Percentiles rank a stretch among this genome's conserved stretches.
Evolutionary conservation across 129 eudicot genomes (phyloP).

Genomic region (Dittrichia graveolens): DNA sequence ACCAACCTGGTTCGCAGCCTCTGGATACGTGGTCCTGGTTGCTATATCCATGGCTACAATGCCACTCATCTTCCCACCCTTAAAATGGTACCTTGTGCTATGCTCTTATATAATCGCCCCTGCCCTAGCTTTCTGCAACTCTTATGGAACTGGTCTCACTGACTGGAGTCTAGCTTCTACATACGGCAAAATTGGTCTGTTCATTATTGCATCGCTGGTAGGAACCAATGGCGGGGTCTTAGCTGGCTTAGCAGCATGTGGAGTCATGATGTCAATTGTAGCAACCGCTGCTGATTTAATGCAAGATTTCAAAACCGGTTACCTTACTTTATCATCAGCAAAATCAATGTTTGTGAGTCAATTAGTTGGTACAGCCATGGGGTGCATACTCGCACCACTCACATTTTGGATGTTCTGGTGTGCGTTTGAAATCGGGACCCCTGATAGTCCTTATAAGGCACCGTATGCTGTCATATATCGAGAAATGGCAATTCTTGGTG

Average conservation of each 20-base stretch:
- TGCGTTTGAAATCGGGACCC: conserved; percentile 84
- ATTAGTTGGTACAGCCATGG: conserved; percentile 85
- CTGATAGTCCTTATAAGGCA: conserved; percentile 91
- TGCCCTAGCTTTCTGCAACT: conserved; percentile 94
- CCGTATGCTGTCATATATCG: conserved; percentile 88
- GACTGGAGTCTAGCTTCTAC: conserved; percentile 95
- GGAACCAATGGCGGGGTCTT: conserved; percentile 78
- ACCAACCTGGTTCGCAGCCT: conserved; percentile 77
- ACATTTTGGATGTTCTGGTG: conserved; percentile 86
- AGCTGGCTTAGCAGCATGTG: conserved; percentile 88
- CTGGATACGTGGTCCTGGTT: conserved; percentile 74
- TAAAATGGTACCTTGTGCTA: conserved; percentile 86
- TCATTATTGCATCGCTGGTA: conserved; percentile 78
- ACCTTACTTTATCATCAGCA: conserved; percentile 84
- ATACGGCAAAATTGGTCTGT: conserved; percentile 88
- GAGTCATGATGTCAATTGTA: conserved; percentile 92
- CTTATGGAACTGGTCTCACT: conserved; percentile 94
- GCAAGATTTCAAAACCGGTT: conserved; percentile 96
- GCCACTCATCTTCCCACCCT: conserved; percentile 83
- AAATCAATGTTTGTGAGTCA: conserved; percentile 92
- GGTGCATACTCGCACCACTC: conserved; percentile 84
- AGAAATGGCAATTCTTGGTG: conserved; percentile 93
- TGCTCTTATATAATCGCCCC: conserved; percentile 80
- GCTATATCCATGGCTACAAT: conserved; percentile 73
- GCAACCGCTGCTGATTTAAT: conserved; percentile 88